Base-by-base conservation (phyloP, 352 stramenopile genomes). In the Pythium grandisporangium region DNA sequence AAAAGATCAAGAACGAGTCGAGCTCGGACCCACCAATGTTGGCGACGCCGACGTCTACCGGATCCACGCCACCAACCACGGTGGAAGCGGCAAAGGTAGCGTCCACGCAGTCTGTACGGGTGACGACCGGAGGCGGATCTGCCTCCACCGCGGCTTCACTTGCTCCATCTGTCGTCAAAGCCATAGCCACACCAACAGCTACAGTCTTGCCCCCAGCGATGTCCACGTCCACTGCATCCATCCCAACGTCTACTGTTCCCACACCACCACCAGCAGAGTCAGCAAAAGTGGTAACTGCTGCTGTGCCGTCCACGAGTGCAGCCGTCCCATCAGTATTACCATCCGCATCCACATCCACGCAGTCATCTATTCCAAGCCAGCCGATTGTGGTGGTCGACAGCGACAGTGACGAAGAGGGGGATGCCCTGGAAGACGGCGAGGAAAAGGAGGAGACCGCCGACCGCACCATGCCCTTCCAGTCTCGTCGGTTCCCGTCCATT, bases 401-500 rank as follows among this genome's bases (percentile, higher is more conserved):
- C 25, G 48, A 48, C 5, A n/a, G n/a, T n/a, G n/a, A n/a, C n/a
- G n/a, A n/a, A n/a, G n/a, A n/a, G n/a, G n/a, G n/a, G n/a, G n/a
- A n/a, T n/a, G n/a, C n/a, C n/a, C n/a, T n/a, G n/a, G n/a, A n/a
- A n/a, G 48, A 53, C 14, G 44, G 61, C 3, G 30, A 43, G 26
- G 46, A 50, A 10, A 30, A 46, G 6, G 20, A 51, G 16, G 13
- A 30, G 5, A 26, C 30, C 5, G 27, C 39, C 3, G 22, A 21
- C 0, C 17, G 19, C 23, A 39, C 23, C 2, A 14, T 23, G 8
- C 36, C 51, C 22, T 71, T 68, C 25, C 55, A 62, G 48, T 69
- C 68, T 4, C 55, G 71, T 20, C 19, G 59, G 6, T 76, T 84
- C 20, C 49, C 70, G 3, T 36, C 46, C 6, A 40, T 80, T 5